Base-by-base conservation (phyloP, 805 yeast species). In the Zygotorulaspora florentina region DNA sequence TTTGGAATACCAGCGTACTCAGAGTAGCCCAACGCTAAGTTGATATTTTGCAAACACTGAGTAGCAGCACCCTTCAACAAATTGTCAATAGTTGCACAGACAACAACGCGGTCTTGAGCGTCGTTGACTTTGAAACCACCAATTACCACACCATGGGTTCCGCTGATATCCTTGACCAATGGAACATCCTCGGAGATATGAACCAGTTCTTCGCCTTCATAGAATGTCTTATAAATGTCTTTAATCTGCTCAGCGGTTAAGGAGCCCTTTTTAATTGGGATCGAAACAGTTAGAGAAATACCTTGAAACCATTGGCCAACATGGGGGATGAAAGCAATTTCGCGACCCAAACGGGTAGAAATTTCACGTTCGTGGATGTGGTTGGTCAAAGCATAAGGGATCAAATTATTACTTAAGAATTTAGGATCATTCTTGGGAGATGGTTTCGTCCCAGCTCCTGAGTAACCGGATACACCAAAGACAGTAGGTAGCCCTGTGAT, bases 271-370 rank as follows among this genome's bases (percentile, higher is more conserved):
- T 79, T 83, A 61, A 93, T 77, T 42, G 99, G 99, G 48, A 93
- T 85, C 35, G 88, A 82, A 45, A 93, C 83, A 16, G 99, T 91
- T 60, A 86, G 86, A 1, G 96, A 77, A 56, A 93, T 93, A 57
- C 99, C 99, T 71, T 95, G 98, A 81, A 93, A 93, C 99, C 99
- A 93, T 66, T 85, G 95, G 2, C 97, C 99, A 49, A 93, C 99
- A 62, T 93, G 99, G 16, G 99, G 99, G 53, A 86, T 80, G 67
- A 93, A 93, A 3, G 96, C 91, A 40, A 93, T 88, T 28, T 80
- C 77, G 35, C 71, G 69, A 2, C 95, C 95, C 50, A 93, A 73
- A 55, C 85, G 90, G 12, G 75, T 62, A 35, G 96, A 86, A 50
- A 95, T 85, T 70, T 93, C 99, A 52, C 83, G 80, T 74, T 93